phyloP scores from a whole-genome alignment of 2,329 filamentous ascomycete genomes.

The Pseudocercospora fijiensis region DNA sequence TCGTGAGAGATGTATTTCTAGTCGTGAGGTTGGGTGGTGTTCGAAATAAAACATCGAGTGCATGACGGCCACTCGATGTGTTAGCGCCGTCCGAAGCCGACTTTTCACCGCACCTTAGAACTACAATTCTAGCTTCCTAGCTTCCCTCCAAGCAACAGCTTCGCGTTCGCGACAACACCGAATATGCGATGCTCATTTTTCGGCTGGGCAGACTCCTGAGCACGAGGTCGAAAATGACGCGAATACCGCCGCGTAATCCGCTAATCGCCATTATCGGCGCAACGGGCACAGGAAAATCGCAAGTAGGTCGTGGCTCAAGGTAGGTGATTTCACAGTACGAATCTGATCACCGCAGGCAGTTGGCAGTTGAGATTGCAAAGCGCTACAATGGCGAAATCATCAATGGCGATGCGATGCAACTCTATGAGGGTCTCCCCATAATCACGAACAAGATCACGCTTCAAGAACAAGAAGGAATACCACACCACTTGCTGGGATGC shows the following conservation, averaged over 20 bases:
- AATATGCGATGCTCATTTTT: background rate
- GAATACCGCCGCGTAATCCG: constrained; percentile 45
- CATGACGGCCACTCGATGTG: background rate
- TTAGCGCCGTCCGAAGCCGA: background rate
- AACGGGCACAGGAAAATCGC: constrained; percentile 90
- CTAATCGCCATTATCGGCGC: constrained; percentile 82
- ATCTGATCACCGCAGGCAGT: constrained; percentile 55
- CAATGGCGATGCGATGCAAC: constrained; percentile 97
- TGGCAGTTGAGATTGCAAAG: constrained; percentile 82
- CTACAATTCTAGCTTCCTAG: background rate
- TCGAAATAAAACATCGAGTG: background rate
- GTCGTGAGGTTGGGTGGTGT: background rate
- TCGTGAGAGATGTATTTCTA: background rate
- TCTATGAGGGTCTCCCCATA: constrained; percentile 87
- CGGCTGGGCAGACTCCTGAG: background rate
- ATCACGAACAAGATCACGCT: constrained; percentile 89
- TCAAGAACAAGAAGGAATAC: constrained; percentile 73
- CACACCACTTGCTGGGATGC: constrained; percentile 83
- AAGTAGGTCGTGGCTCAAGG: constrained; percentile 55
- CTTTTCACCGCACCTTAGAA: background rate
- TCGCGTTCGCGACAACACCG: background rate
- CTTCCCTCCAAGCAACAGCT: background rate
- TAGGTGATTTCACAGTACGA: background rate
- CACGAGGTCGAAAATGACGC: constrained; percentile 26
- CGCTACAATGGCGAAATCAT: constrained; percentile 89